Evolutionary conservation across 345 rosid species (phyloP), one percentile per base, ranked within the genome.

Genomic region (Gynandropsis gynandra): DNA sequence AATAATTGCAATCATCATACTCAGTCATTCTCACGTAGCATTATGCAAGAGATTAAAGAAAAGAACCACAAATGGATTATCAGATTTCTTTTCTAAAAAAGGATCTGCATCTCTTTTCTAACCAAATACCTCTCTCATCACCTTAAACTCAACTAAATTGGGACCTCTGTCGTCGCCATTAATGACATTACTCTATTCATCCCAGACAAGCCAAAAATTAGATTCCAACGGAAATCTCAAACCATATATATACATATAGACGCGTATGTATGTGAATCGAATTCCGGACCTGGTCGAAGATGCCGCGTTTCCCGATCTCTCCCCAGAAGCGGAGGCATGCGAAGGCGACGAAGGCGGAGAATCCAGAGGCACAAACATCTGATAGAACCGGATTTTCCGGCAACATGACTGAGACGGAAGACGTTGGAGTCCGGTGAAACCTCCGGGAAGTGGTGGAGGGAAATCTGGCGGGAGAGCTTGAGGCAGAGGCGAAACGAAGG

Each of bases 241-340:
- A n/a, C n/a, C n/a, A n/a, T n/a, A n/a, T n/a, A n/a, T n/a, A 11
- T 8, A 40, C 44, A 16, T 14, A 14, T 7, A 36, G 40, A 29
- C 12, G 16, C 10, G 37, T 33, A 52, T 3, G 37, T 12, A 8
- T 50, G 0, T 3, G 21, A 45, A 13, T 15, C 13, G 13, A 15
- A 46, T 0, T 7, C 3, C 0, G 1, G 9, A 83, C 90, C 90
- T 69, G 83, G 58, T 84, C 86, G 45, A 78, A 64, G 67, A 88
- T 10, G 41, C 69, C 50, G 12, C 82, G 86, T 44, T 79, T 80
- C 12, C 84, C 84, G 39, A 82, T 82, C 61, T 76, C 86, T 63
- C 74, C 72, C 81, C 82, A 82, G 38, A 77, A 31, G 12, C 72
- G 75, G n/a, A 76, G 82, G 18, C 69, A 14, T 0, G 75, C 68